Conservation (phyloP, 345 rosid species). For the Moricandia moricandioides region DNA sequence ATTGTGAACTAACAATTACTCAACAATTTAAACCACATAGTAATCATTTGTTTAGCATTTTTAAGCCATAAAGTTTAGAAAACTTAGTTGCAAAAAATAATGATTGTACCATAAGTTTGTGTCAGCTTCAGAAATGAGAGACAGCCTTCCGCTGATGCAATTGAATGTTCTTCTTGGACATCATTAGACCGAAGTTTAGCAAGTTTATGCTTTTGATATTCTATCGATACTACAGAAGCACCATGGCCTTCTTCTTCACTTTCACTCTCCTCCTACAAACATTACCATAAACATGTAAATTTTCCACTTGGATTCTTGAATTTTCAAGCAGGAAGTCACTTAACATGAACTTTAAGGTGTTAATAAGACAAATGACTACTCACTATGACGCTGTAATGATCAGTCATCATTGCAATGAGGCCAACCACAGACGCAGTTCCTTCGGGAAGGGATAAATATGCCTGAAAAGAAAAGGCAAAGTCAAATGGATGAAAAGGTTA, state of each 20-base stretch:
- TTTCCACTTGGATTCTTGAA: too few relatives aligned
- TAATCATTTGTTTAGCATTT: constrained; percentile 4
- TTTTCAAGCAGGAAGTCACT: too few relatives aligned
- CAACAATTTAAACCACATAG: constrained; percentile 6
- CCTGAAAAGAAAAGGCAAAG: constrained; percentile 44
- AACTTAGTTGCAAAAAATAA: constrained; percentile 1
- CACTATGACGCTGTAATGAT: constrained; percentile 84
- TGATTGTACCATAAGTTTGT: constrained; percentile 50
- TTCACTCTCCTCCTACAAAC: constrained; percentile 65
- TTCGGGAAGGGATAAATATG: constrained; percentile 89
- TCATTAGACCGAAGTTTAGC: constrained; percentile 46
- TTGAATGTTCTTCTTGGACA: constrained; percentile 48
- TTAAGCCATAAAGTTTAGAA: neutral
- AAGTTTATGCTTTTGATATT: constrained; percentile 60
- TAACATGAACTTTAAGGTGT: neutral
- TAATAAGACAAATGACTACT: constrained; percentile 33
- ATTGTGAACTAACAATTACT: constrained; percentile 14
- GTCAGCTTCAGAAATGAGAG: constrained; percentile 69
- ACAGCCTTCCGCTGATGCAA: constrained; percentile 59
- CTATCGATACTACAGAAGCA: constrained; percentile 40
- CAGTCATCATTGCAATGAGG: constrained; percentile 96
- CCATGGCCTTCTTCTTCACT: constrained; percentile 63
- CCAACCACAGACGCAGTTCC: constrained; percentile 91
- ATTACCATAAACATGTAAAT: neutral
- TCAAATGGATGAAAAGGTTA: neutral